These are phyloP conservation scores for Aspergillus diversus DNA, from an alignment of 495 filamentous ascomycete genomes.

Conservation along the genomic window DNA sequence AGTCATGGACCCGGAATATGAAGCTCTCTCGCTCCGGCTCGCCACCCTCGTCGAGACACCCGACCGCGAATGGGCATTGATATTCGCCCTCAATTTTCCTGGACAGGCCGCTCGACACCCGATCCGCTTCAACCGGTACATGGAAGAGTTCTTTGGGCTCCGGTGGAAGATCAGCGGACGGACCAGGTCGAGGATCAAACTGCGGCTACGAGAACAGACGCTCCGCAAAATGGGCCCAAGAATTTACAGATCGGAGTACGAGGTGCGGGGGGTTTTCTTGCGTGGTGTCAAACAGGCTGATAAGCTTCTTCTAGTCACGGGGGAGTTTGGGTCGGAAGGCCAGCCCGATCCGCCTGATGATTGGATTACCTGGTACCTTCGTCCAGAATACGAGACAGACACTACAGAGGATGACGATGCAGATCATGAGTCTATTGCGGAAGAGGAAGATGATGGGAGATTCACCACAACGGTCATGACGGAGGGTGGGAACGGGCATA, in stretches of 20 bases:
- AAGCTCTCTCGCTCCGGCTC: slow-evolving; percentile 1
- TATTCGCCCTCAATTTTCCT: slow-evolving; percentile 24
- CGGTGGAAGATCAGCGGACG: slow-evolving; percentile 16
- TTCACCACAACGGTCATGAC: neutral
- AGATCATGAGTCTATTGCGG: slow-evolving; percentile 3
- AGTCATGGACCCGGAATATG: slow-evolving; percentile 15
- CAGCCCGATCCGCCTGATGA: slow-evolving; percentile 9
- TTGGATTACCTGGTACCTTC: neutral
- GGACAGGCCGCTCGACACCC: slow-evolving; percentile 11
- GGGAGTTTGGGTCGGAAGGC: slow-evolving; percentile 10
- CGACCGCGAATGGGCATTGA: slow-evolving; percentile 12
- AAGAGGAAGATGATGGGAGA: slow-evolving; percentile 1
- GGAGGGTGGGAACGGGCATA: neutral
- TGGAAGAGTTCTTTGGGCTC: slow-evolving; percentile 13
- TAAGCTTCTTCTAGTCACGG: slow-evolving; percentile 22
- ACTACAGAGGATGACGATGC: neutral
- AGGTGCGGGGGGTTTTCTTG: slow-evolving; percentile 17
- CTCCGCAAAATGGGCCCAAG: slow-evolving; percentile 14
- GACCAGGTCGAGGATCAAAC: slow-evolving; percentile 3
- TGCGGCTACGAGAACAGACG: slow-evolving; percentile 1
- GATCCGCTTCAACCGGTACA: slow-evolving; percentile 16
- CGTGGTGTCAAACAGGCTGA: slow-evolving; percentile 15
- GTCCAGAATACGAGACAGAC: neutral
- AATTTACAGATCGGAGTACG: slow-evolving; percentile 14
- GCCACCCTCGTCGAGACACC: neutral